These are phyloP conservation scores for Bruguiera sexangula DNA, from an alignment of 345 rosid species.

Conservation along the genomic window DNA sequence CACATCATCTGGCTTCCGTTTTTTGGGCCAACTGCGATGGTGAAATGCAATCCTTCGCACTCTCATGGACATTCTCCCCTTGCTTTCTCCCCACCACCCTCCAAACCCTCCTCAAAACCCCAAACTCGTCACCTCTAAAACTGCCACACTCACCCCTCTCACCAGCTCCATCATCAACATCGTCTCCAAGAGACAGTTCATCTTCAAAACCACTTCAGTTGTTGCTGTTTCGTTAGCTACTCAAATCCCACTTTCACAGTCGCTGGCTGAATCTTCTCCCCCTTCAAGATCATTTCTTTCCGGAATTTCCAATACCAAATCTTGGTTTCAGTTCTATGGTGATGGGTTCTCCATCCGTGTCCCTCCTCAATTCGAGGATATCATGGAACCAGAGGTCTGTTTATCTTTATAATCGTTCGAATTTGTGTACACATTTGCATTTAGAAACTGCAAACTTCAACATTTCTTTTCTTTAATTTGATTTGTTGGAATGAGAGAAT, in stretches of 20 bases:
- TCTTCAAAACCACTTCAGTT: conserved; percentile 44
- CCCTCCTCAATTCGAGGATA: conserved; percentile 83
- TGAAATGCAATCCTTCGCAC: conserved; percentile 26
- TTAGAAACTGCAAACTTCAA: background rate
- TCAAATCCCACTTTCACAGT: conserved; percentile 43
- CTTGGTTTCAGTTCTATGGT: conserved; percentile 88
- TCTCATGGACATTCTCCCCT: conserved; percentile 64
- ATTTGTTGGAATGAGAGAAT: conserved; percentile 9
- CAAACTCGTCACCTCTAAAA: conserved; percentile 15
- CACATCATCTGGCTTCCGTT: conserved; percentile 40
- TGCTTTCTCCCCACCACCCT: conserved; percentile 37
- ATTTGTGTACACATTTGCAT: background rate
- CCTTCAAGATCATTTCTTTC: conserved; percentile 44
- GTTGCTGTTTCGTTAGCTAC: conserved; percentile 35
- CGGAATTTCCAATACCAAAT: conserved; percentile 63
- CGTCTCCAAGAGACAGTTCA: conserved; percentile 48
- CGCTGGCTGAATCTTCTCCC: conserved; percentile 53
- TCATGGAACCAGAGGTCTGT: conserved; percentile 79
- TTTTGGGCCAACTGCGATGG: conserved; percentile 12
- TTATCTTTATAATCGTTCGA: background rate
- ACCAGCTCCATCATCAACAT: conserved; percentile 13
- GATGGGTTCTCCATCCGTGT: conserved; percentile 78
- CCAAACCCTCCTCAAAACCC: conserved; percentile 24
- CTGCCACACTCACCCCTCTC: conserved; percentile 12
- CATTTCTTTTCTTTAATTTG: conserved; percentile 1